Percentiles rank a stretch among this genome's conserved stretches.
Conservation (phyloP, 345 rosid species). For the Bruguiera parviflora region DNA sequence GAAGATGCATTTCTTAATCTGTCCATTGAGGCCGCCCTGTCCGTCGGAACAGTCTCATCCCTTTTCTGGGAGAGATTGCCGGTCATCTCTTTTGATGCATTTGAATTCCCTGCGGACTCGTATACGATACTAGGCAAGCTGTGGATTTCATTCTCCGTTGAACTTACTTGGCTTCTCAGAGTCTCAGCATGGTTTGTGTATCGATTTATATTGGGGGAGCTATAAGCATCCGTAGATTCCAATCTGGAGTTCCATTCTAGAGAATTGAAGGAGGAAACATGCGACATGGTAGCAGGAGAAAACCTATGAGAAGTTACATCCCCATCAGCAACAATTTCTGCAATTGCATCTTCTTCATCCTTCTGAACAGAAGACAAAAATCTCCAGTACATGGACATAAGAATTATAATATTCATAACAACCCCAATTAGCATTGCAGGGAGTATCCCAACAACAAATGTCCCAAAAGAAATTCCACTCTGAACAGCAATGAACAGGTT, state of each 20-base stretch:
- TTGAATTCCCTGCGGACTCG: slow-evolving; percentile 40
- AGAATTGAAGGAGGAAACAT: slow-evolving; percentile 37
- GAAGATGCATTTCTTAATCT: slow-evolving; percentile 11
- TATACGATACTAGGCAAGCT: slow-evolving; percentile 3
- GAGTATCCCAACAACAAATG: slow-evolving; percentile 53
- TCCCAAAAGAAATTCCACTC: slow-evolving; percentile 57
- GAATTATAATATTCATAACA: slow-evolving; percentile 48
- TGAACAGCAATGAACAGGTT: slow-evolving; percentile 75
- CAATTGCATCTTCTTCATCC: slow-evolving; percentile 47
- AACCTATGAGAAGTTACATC: slow-evolving; percentile 60
- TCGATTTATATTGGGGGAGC: slow-evolving; percentile 20
- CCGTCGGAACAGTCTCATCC: slow-evolving; percentile 26
- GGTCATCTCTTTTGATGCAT: slow-evolving; percentile 38
- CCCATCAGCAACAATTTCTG: slow-evolving; percentile 44
- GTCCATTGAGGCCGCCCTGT: slow-evolving; percentile 15
- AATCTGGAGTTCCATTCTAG: slow-evolving; percentile 39
- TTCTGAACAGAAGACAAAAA: slow-evolving; percentile 45
- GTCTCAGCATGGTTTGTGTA: slow-evolving; percentile 24
- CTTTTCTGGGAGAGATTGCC: slow-evolving; percentile 17
- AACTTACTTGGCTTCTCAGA: slow-evolving; percentile 43
- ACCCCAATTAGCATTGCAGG: slow-evolving; percentile 71
- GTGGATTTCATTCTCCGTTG: slow-evolving; percentile 40
- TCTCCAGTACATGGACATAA: slow-evolving; percentile 67
- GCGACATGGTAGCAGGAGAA: slow-evolving; percentile 68
- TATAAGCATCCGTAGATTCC: slow-evolving; percentile 30